Conservation (phyloP, 2,329 filamentous ascomycete genomes). For the Myrmaecium sp. region DNA sequence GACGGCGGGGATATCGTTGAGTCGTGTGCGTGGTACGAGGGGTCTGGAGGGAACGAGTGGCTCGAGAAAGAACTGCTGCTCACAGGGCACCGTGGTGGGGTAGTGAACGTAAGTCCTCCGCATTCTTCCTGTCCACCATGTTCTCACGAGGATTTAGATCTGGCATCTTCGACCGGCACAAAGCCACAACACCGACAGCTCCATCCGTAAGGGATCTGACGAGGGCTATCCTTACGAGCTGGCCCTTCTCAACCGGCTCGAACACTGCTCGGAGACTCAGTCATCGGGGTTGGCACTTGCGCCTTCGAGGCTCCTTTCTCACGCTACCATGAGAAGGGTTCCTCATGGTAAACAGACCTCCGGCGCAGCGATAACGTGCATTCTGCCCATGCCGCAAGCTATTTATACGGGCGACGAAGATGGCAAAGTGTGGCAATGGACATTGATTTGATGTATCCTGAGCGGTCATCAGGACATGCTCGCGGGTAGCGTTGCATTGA, state of each 20-base stretch:
- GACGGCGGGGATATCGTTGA: conserved; percentile 55
- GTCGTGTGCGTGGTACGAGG: conserved; percentile 84
- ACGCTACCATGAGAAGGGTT: too few species aligned
- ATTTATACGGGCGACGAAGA: conserved; percentile 93
- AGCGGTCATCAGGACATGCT: not conserved
- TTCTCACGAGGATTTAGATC: too few species aligned
- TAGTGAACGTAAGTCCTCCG: conserved; percentile 46
- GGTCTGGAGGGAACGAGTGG: conserved; percentile 80
- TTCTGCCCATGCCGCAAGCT: conserved; percentile 63
- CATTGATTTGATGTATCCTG: not conserved
- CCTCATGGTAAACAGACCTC: too few species aligned
- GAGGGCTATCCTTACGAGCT: too few species aligned
- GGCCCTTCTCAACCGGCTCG: too few species aligned
- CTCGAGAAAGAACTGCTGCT: conserved; percentile 73
- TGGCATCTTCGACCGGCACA: too few species aligned
- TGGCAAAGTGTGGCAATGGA: conserved; percentile 44
- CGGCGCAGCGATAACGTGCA: conserved; percentile 61
- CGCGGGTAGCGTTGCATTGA: not conserved
- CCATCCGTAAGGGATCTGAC: too few species aligned
- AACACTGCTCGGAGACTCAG: too few species aligned
- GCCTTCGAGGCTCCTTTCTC: too few species aligned
- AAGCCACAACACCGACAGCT: too few species aligned
- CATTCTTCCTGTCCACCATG: not conserved
- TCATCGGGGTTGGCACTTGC: too few species aligned
- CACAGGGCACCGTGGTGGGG: conserved; percentile 69